Evolutionary conservation across 2,329 filamentous ascomycete species (phyloP).

Genomic region (Penicillium sp.): DNA sequence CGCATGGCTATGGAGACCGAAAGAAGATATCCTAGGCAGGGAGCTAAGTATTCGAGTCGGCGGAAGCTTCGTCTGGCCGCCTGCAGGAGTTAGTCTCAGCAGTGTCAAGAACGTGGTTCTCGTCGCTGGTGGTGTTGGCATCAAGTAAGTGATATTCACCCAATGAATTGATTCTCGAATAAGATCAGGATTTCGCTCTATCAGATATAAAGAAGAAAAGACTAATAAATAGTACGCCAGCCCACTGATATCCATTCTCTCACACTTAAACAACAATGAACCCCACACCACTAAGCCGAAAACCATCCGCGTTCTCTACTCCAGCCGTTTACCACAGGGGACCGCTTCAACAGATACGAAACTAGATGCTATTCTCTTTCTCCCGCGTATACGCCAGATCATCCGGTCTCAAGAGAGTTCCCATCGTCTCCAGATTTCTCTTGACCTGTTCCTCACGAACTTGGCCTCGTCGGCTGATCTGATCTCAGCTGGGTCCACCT

Average conservation of each 20-base stretch:
- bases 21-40: slow-evolving; percentile 54
- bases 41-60: slow-evolving; percentile 68
- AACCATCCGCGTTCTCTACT: slow-evolving; percentile 62
- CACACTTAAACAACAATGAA: slow-evolving; percentile 47
- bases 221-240: slow-evolving; percentile 33
- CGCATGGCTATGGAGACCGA: slow-evolving; percentile 67
- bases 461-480: slow-evolving; percentile 10
- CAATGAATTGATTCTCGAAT: no score
- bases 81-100: slow-evolving; percentile 39
- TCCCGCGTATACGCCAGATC: slow-evolving; percentile 44
- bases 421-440: slow-evolving; percentile 27
- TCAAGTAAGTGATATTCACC: slow-evolving; percentile 56
- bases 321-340: slow-evolving; percentile 44
- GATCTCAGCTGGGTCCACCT: slow-evolving; percentile 11
- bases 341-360: slow-evolving; percentile 9
- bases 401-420: slow-evolving; percentile 29
- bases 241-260: slow-evolving; percentile 70
- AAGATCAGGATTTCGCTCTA: not conserved
- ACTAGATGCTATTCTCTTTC: slow-evolving; percentile 45
- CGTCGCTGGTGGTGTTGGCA: slow-evolving; percentile 75
- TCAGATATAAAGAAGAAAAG: not conserved
- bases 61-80: slow-evolving; percentile 77
- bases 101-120: slow-evolving; percentile 62
- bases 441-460: slow-evolving; percentile 38
- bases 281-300: slow-evolving; percentile 42